These are phyloP conservation scores for Pholiota conissans DNA, from an alignment of 768 basidiomycete genomes.

Conservation along the genomic window DNA sequence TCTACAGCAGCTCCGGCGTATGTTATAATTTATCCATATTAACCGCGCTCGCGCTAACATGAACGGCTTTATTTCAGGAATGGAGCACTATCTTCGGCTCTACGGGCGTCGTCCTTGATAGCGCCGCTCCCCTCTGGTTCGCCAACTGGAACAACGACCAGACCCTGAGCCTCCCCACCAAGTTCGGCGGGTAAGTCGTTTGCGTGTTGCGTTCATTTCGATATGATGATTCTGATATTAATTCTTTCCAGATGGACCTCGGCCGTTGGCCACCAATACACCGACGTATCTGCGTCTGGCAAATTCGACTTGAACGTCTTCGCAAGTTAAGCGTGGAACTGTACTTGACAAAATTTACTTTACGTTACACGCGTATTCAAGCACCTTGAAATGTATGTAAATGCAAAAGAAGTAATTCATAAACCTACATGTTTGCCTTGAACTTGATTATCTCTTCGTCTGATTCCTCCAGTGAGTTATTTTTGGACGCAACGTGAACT, in stretches of 20 bases:
- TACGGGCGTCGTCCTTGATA: slow-evolving; percentile 3
- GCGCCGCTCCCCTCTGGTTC: slow-evolving; percentile 5
- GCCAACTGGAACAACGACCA: slow-evolving; percentile 4
- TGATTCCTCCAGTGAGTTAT: too few relatives aligned
- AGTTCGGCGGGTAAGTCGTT: background rate
- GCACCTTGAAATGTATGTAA: background rate
- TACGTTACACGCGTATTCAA: too few relatives aligned
- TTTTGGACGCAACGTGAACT: too few relatives aligned
- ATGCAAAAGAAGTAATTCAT: too few relatives aligned
- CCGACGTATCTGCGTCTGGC: slow-evolving; percentile 7
- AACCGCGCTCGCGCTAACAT: too few relatives aligned
- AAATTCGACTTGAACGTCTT: background rate
- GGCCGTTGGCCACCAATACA: slow-evolving; percentile 9
- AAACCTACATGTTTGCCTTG: too few relatives aligned
- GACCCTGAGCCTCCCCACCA: background rate
- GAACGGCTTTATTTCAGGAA: too few relatives aligned
- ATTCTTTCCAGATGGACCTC: slow-evolving; percentile 1
- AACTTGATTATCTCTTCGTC: too few relatives aligned
- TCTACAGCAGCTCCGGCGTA: slow-evolving; percentile 21
- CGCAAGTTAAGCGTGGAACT: background rate
- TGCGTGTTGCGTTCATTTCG: background rate
- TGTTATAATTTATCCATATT: too few relatives aligned
- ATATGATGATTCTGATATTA: background rate
- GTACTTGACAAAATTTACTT: background rate
- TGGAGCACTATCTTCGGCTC: slow-evolving; percentile 7